Percentiles rank a stretch among this genome's conserved stretches.
Conservation (phyloP, 176 grass and related monocot genomes). For the Triticum turgidum region DNA sequence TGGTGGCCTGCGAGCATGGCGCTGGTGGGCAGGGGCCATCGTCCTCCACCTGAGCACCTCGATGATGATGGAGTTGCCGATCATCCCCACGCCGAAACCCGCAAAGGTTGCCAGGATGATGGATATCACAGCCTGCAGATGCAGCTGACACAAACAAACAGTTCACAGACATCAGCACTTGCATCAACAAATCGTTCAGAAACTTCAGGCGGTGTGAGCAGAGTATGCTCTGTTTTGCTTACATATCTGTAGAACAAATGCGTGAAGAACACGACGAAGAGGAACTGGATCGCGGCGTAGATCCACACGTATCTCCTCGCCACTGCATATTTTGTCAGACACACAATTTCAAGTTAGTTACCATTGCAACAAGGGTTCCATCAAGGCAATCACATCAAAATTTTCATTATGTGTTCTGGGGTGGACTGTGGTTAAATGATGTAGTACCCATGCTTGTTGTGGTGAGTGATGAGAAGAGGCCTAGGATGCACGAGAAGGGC, state of each 20-base stretch:
- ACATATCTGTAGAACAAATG: constrained; percentile 87
- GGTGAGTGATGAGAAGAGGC: constrained; percentile 78
- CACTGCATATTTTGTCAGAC: constrained; percentile 32
- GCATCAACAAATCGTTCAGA: not conserved
- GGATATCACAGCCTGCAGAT: constrained; percentile 80
- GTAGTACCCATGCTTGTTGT: constrained; percentile 73
- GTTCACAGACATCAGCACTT: not conserved
- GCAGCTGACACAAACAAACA: constrained; percentile 63
- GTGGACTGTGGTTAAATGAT: not conserved
- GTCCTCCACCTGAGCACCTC: constrained; percentile 58
- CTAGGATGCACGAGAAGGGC: constrained; percentile 87
- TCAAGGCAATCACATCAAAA: not conserved
- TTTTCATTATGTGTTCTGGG: not conserved
- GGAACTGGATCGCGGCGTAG: constrained; percentile 62
- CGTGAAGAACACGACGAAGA: constrained; percentile 79
- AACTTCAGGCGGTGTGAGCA: too few species aligned
- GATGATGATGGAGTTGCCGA: constrained; percentile 59
- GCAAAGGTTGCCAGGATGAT: constrained; percentile 91
- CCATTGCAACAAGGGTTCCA: not conserved
- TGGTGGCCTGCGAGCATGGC: not conserved
- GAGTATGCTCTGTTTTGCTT: constrained; percentile 12
- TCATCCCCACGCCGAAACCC: constrained; percentile 90
- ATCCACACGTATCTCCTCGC: constrained; percentile 77
- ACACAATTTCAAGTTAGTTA: not conserved
- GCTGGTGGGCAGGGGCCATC: not conserved